Base-by-base conservation (phyloP, 331 rosid genomes). In the Cydonia oblonga region DNA sequence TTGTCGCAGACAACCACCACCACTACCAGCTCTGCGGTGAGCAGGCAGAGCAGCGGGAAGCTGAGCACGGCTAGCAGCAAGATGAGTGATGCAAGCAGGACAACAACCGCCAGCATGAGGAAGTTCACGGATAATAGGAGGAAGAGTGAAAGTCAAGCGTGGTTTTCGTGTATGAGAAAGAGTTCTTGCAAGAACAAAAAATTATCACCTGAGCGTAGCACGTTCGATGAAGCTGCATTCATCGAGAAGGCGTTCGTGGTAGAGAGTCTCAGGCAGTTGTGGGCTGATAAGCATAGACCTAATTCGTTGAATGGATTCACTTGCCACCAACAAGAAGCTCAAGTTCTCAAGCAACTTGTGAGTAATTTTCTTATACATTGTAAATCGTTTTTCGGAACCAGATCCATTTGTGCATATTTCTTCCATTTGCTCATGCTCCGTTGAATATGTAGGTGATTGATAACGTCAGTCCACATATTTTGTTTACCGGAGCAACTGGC, bases 201-300 rank as follows among this genome's bases (percentile, higher is more conserved):
- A 14, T 85, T 81, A 79, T 90, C 97, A 13, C 97, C 98, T 0
- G 90, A 90, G 52, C 86, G 72, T 26, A 40, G 53, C 51, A 38
- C 85, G 0, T 49, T 93, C 51, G 80, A 85, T 42, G 92, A 93
- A 78, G 69, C 91, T 72, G 71, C 82, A 24, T 86, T 76, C 80
- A 89, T 93, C 29, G 87, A 80, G 69, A 90, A 75, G 71, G 87
- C 98, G 19, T 54, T 35, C 0, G 92, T 93, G 12, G 84, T 80
- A 32, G 88, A 93, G 79, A 84, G 70, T 64, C 78, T 93, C 5
- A 83, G 81, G 49, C 87, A 82, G 54, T 89, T 93, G 53, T 90
- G 95, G 98, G 97, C 90, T 16, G 98, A 93, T 86, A 87, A 86
- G 83, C 76, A 93, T 71, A 83, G 74, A 60, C 96, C 97, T 4